A percentile compares a stretch with the other conserved stretches of the same genome.
Evolutionary conservation across 2,329 filamentous ascomycete genomes (phyloP).

Genomic region (Incumbomyces delicatus): DNA sequence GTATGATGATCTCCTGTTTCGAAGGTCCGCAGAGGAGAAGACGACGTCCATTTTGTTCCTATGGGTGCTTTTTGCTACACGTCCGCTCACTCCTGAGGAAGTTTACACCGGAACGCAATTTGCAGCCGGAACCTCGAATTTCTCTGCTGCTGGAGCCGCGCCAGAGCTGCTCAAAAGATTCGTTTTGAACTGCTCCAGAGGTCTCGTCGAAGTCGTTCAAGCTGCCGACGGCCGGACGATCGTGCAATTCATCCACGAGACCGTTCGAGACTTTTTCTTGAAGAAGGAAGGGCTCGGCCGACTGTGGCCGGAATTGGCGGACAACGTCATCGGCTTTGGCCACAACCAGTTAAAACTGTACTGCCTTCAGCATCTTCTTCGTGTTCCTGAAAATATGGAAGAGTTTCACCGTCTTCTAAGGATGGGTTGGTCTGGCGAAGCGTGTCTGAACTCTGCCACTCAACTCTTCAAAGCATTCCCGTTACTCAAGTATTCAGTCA

Average conservation of each 20-base stretch:
- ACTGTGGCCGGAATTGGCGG: neutral
- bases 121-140: slow-evolving; percentile 5
- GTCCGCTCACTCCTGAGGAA: slow-evolving; percentile 34
- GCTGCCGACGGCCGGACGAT: slow-evolving; percentile 24
- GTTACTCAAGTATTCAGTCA: neutral
- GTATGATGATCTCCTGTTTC: slow-evolving; percentile 42
- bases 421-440: no score
- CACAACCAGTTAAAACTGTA: neutral
- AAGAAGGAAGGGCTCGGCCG: neutral
- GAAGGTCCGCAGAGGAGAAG: slow-evolving; percentile 35
- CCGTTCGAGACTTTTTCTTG: slow-evolving; percentile 31
- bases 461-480: neutral
- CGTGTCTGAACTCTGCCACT: no score
- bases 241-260: slow-evolving; percentile 38
- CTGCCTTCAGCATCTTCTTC: slow-evolving; percentile 26
- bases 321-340: neutral
- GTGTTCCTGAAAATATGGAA: neutral
- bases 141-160: neutral
- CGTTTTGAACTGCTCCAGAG: slow-evolving; percentile 40
- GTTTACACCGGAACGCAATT: slow-evolving; percentile 31
- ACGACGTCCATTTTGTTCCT: slow-evolving; percentile 20
- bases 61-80: slow-evolving; percentile 44
- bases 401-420: no score
- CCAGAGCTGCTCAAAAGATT: slow-evolving; percentile 23
- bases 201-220: slow-evolving; percentile 28